Base-by-base conservation (phyloP, 441 rosid genomes). In the Croton laevigatus region DNA sequence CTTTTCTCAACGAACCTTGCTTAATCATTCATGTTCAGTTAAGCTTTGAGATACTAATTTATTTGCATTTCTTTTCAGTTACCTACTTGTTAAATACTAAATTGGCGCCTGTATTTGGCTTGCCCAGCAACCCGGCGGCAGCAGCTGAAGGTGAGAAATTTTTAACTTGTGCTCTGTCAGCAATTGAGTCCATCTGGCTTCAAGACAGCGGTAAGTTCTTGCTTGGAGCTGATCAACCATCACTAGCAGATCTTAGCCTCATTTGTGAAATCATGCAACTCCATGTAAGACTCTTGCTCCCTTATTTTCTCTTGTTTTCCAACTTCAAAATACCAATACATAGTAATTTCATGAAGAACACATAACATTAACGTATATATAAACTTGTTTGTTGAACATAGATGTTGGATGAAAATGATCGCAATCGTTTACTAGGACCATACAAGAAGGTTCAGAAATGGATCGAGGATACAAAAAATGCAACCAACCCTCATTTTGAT, bases 141-240 rank as follows among this genome's bases (percentile, higher is more conserved):
- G 96, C 97, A 54, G 88, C 90, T 69, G 83, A 85, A 75, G 87
- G 55, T 40, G 90, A 86, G 81, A 84, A 87, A 73, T 0, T 83
- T 69, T 74, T 94, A 52, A 59, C 79, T 20, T 66, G 81, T 38
- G 84, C 97, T 22, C 77, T 91, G 58, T 66, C 73, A 23, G 79
- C 62, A 70, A 80, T 94, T 27, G 97, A 91, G 80, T 75, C 93
- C 13, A 13, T 86, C 42, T 91, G 98, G 97, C 95, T 94, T 55
- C 80, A 82, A 65, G 91, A 85, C 14, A 85, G 81, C 69, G 89
- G 88, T 17, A 81, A 74, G 48, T 94, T 85, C 81, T 75, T 94
- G 84, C 72, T 86, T 4, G 95, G 89, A 62, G 81, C 81, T 73
- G 83, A 83, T 76, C 88, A 88, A 74, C 97, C 95, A 57, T 85